Percentiles rank a stretch among this genome's conserved stretches.
Evolutionary conservation across 179 eudicot genomes (phyloP).

Genomic region (Gypsophila paniculata): DNA sequence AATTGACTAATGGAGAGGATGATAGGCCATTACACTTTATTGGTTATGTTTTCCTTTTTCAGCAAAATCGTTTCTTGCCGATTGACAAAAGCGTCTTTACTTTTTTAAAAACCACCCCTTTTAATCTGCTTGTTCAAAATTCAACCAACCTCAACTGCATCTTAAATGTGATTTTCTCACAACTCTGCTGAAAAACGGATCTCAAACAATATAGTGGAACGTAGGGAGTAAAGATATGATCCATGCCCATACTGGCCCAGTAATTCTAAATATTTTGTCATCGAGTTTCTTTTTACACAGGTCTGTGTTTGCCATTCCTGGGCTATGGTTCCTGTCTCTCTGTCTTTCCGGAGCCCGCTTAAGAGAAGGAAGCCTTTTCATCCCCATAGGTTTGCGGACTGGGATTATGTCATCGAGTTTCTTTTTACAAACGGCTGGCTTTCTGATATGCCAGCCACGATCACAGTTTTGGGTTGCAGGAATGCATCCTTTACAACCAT

Average conservation of each 20-base stretch:
- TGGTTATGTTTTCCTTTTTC: too few species aligned
- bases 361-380: conserved; percentile 70
- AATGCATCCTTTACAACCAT: conserved; percentile 67
- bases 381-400: conserved; percentile 79
- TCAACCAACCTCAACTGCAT: too few species aligned
- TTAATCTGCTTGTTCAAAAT: background rate
- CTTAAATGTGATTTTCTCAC: too few species aligned
- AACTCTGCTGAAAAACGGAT: background rate
- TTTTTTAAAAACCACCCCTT: too few species aligned
- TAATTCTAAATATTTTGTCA: background rate
- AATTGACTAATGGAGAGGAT: background rate
- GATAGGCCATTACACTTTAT: too few species aligned
- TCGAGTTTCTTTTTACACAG: too few species aligned
- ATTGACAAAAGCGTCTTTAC: too few species aligned
- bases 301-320: conserved; percentile 71
- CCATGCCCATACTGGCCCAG: background rate
- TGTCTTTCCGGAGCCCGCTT: conserved; percentile 65
- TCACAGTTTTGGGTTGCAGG: conserved; percentile 63
- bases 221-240: background rate
- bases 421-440: conserved; percentile 55
- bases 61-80: too few species aligned
- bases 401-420: conserved; percentile 68
- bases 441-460: conserved; percentile 48
- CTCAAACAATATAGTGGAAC: background rate
- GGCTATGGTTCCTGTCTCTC: conserved; percentile 72